A percentile compares a stretch with the other conserved stretches of the same genome.
phyloP scores from a whole-genome alignment of 2,329 filamentous ascomycete genomes.

The Aspergillus pseudotamarii region DNA sequence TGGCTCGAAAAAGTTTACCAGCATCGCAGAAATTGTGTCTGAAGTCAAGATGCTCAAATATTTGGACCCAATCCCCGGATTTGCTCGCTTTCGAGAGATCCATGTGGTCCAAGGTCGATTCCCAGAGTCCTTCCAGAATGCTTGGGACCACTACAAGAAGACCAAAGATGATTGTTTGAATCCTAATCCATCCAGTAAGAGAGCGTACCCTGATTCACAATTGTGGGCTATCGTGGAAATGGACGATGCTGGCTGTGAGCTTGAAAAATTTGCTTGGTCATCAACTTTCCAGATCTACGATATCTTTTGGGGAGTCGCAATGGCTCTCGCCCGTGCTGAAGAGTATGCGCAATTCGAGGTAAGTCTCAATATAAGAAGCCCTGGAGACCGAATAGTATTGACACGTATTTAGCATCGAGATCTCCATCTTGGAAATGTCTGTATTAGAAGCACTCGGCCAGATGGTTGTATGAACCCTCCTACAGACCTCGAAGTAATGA shows the following conservation, averaged over 20 bases:
- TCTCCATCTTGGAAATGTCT: slow-evolving; percentile 68
- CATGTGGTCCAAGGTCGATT: slow-evolving; percentile 61
- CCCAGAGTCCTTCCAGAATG: slow-evolving; percentile 53
- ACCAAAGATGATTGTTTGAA: slow-evolving; percentile 53
- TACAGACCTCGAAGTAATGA: slow-evolving; percentile 32
- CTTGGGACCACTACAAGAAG: slow-evolving; percentile 44
- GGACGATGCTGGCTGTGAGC: slow-evolving; percentile 64
- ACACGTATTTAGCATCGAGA: slow-evolving; percentile 57
- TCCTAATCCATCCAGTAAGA: slow-evolving; percentile 58
- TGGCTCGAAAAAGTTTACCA: slow-evolving; percentile 47
- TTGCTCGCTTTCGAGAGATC: slow-evolving; percentile 63
- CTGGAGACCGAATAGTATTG: slow-evolving; percentile 1
- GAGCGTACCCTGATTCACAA: slow-evolving; percentile 57
- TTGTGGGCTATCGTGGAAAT: slow-evolving; percentile 68
- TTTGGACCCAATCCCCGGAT: slow-evolving; percentile 62
- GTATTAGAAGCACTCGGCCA: slow-evolving; percentile 49
- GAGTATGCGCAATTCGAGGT: slow-evolving; percentile 62
- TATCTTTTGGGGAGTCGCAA: slow-evolving; percentile 68
- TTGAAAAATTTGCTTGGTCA: slow-evolving; percentile 50
- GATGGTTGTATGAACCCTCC: slow-evolving; percentile 37
- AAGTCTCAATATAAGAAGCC: slow-evolving; percentile 2
- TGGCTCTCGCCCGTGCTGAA: slow-evolving; percentile 64
- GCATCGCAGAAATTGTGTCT: slow-evolving; percentile 53
- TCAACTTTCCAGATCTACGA: slow-evolving; percentile 59
- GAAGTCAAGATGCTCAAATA: slow-evolving; percentile 58